Evolutionary conservation across 805 yeast species (phyloP).

Genomic region (Ogataea zsoltii): DNA sequence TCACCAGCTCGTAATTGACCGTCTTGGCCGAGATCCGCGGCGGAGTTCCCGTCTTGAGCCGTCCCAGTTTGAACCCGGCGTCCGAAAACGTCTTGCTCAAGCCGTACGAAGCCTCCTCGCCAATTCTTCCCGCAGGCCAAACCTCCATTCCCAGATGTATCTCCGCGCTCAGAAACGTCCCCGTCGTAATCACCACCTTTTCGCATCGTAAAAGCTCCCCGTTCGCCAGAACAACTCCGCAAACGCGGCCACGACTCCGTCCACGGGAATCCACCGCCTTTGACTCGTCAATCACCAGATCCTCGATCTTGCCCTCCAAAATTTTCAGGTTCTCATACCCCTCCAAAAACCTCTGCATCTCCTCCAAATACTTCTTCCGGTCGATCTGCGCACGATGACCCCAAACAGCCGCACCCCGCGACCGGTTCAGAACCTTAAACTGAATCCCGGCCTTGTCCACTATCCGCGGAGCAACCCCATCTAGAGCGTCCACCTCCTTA

Average conservation of each 20-base stretch:
- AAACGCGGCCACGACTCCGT: slow-evolving; percentile 46
- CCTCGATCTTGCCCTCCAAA: slow-evolving; percentile 78
- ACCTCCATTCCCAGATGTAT: slow-evolving; percentile 83
- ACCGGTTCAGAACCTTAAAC: slow-evolving; percentile 79
- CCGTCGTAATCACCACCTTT: slow-evolving; percentile 87
- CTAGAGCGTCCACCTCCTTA: slow-evolving; percentile 93
- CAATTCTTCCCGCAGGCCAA: slow-evolving; percentile 90
- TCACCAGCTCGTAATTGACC: slow-evolving; percentile 65
- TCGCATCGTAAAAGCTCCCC: slow-evolving; percentile 62
- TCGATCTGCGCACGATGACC: slow-evolving; percentile 98
- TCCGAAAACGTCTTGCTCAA: slow-evolving; percentile 73
- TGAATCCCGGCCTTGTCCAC: slow-evolving; percentile 94
- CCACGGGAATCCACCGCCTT: slow-evolving; percentile 35
- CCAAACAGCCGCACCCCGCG: slow-evolving; percentile 96
- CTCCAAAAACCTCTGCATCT: slow-evolving; percentile 72
- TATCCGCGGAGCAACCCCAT: slow-evolving; percentile 85
- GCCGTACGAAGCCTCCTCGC: slow-evolving; percentile 90
- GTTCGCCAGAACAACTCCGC: slow-evolving; percentile 72
- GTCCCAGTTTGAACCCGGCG: slow-evolving; percentile 81
- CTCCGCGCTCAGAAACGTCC: slow-evolving; percentile 93
- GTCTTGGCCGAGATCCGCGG: slow-evolving; percentile 76
- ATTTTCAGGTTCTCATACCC: slow-evolving; percentile 59
- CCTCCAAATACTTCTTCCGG: slow-evolving; percentile 68
- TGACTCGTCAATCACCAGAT: slow-evolving; percentile 62
- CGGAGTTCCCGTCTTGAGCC: slow-evolving; percentile 97